phyloP scores from a whole-genome alignment of 208 protist species.

The Leishmania turanica region DNA sequence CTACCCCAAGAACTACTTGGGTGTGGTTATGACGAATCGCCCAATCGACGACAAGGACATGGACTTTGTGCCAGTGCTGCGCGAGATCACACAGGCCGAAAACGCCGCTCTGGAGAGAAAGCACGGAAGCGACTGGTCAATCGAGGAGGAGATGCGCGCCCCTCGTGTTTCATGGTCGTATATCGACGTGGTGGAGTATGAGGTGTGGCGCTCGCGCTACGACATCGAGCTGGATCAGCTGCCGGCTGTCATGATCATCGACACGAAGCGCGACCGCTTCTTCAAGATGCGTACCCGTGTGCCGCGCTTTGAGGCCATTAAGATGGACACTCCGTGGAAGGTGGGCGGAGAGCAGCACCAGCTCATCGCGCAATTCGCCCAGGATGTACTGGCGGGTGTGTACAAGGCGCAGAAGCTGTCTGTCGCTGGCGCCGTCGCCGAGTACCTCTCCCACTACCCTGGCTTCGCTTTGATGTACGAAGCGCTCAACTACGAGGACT shows the following conservation, averaged over 20 bases:
- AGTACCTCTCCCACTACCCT: constrained; percentile 58
- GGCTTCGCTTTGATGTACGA: constrained; percentile 52
- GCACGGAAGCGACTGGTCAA: constrained; percentile 19
- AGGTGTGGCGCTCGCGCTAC: constrained; percentile 68
- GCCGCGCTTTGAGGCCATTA: constrained; percentile 69
- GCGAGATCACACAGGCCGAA: constrained; percentile 55
- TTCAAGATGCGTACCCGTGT: constrained; percentile 63
- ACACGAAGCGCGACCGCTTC: constrained; percentile 68
- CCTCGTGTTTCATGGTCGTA: constrained; percentile 63
- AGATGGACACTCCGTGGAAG: constrained; percentile 62
- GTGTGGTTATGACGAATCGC: constrained; percentile 61
- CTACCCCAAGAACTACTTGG: constrained; percentile 63
- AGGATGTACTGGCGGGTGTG: constrained; percentile 51
- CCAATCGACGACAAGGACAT: constrained; percentile 41
- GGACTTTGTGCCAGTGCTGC: constrained; percentile 70
- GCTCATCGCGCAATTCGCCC: constrained; percentile 58
- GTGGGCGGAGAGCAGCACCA: constrained; percentile 61
- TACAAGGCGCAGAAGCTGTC: constrained; percentile 68
- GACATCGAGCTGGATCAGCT: constrained; percentile 53
- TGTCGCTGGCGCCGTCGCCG: constrained; percentile 51
- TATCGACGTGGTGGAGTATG: constrained; percentile 48
- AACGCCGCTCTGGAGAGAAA: constrained; percentile 34
- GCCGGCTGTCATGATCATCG: constrained; percentile 80
- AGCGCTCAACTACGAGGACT: constrained; percentile 71
- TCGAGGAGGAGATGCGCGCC: constrained; percentile 29